These are phyloP conservation scores for Glebionis coronaria DNA, from an alignment of 129 eudicot genomes.

Conservation along the genomic window DNA sequence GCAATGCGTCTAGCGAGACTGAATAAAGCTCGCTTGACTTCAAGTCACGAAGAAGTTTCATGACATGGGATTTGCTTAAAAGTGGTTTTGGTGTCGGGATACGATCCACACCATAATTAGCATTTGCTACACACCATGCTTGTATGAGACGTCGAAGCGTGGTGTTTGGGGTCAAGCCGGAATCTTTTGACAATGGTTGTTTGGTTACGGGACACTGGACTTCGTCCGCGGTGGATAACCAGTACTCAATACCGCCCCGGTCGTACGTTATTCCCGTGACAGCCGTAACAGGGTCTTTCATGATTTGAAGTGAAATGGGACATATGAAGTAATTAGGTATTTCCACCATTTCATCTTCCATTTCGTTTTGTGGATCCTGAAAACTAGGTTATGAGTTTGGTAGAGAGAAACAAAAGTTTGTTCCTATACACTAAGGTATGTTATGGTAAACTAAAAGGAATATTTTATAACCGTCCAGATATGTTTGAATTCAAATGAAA, in stretches of 20 bases:
- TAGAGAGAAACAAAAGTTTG: neutral
- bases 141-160: constrained; percentile 81
- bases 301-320: constrained; percentile 82
- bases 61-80: constrained; percentile 35
- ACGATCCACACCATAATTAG: constrained; percentile 54
- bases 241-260: constrained; percentile 65
- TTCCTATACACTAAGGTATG: neutral
- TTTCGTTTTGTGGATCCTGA: constrained; percentile 9
- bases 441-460: neutral
- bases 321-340: constrained; percentile 70
- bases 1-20: constrained; percentile 37
- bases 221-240: constrained; percentile 51
- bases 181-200: constrained; percentile 43
- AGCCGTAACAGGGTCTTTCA: constrained; percentile 87
- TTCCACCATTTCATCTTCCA: constrained; percentile 50
- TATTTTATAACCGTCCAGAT: neutral
- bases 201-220: constrained; percentile 65
- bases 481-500: constrained; percentile 8
- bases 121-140: constrained; percentile 72
- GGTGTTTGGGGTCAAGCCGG: constrained; percentile 75
- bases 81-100: constrained; percentile 75
- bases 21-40: constrained; percentile 19
- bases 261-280: constrained; percentile 86
- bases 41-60: constrained; percentile 52
- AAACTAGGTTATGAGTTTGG: constrained; percentile 1